Evolutionary conservation across 2,329 filamentous ascomycete genomes (phyloP), one percentile per base, ranked within the genome.

Genomic region (Aspergillus arachidicola): DNA sequence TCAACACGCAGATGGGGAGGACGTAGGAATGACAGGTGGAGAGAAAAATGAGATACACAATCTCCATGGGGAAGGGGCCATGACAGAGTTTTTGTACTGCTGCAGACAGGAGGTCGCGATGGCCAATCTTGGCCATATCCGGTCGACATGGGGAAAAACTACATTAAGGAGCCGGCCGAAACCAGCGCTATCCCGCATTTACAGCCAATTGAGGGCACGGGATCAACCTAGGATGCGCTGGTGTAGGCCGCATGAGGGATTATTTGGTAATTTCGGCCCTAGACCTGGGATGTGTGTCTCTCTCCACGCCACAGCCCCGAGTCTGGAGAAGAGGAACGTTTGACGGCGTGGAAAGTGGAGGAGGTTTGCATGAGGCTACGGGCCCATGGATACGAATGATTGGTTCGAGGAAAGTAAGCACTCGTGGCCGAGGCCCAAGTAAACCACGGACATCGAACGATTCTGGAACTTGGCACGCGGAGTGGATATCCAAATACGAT

Each of bases 61-160:
- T 28, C 59, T 46, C 48, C 48, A 51, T 51, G 48, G 48, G 55
- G 59, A 50, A 55, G 23, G 34, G 36, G 38, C 21, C 36, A 14
- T 51, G 48, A 38, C 36, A 45, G 26, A 54, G 51, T 38, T 54
- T 62, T 53, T 62, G 38, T 62, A 62, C 41, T 55, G 21, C 55
- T 51, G n/a, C 56, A 46, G 56, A 46, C 41, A 16, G 19, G 30
- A 26, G 28, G 46, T 23, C 36, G 51, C 38, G 9, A 54, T 45
- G 48, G 60, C 38, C 28, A 48, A 30, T 36, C n/a, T 45, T 62
- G 46, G 34, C 60, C 60, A 28, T 54, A 62, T 62, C 55, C 60
- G 60, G 60, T 38, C 60, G 56, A 11, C 60, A 46, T 38, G 38
- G 48, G 45, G 23, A 45, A 57, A 38, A 55, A 36, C 34, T 55